These are phyloP conservation scores for Nepenthes mirabilis DNA, from an alignment of 148 eudicot genomes.

Conservation along the genomic window DNA sequence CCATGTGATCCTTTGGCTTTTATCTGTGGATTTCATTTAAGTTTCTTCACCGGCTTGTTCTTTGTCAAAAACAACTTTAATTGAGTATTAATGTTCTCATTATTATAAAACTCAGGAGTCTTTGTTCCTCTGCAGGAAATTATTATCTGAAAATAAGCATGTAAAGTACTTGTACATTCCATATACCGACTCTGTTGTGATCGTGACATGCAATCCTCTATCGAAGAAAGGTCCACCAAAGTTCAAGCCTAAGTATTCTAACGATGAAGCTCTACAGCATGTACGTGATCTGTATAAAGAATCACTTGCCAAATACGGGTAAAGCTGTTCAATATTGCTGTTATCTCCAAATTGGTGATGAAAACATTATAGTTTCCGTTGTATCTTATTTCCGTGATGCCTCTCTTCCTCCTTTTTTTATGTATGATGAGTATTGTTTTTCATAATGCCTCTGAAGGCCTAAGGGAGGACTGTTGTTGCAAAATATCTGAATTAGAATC, in stretches of 20 bases:
- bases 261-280: conserved; percentile 79
- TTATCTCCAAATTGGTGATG: neutral
- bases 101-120: neutral
- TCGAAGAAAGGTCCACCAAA: conserved; percentile 73
- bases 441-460: too few relatives aligned
- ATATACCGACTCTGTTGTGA: conserved; percentile 81
- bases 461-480: too few relatives aligned
- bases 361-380: too few relatives aligned
- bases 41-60: too few relatives aligned
- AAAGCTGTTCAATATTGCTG: conserved; percentile 4
- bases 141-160: conserved; percentile 87
- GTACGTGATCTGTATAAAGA: conserved; percentile 64
- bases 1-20: too few relatives aligned
- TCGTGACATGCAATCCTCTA: conserved; percentile 86
- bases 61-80: too few relatives aligned
- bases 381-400: too few relatives aligned
- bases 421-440: too few relatives aligned
- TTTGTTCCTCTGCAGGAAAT: conserved; percentile 41
- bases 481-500: too few relatives aligned
- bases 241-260: conserved; percentile 63
- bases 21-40: too few relatives aligned
- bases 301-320: conserved; percentile 66
- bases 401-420: too few relatives aligned
- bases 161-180: conserved; percentile 90
- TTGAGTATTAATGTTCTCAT: too few relatives aligned